Evolutionary conservation across 331 rosid genomes (phyloP), one percentile per base, ranked within the genome.

Genomic region (Erythrophleum ivorense): DNA sequence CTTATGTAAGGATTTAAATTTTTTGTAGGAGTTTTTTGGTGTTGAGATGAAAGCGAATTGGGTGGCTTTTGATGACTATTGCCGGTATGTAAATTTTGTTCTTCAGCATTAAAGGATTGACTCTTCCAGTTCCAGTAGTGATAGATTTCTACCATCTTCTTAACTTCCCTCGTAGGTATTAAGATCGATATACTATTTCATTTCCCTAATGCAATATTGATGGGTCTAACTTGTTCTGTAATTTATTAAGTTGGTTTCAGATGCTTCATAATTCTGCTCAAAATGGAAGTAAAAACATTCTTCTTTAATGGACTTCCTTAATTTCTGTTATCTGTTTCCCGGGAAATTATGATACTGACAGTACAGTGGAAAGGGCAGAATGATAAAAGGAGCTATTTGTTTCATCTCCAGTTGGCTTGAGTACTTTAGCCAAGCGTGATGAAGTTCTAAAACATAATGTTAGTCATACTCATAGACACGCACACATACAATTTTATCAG

Each of bases 21-120:
- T 76, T n/a, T 80, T 45, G 36, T 80, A 93, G 99, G 96, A 79
- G 12, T 91, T 89, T 66, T 79, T 73, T 66, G 87, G 85, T 85
- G 79, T 91, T 45, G 99, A 95, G 86, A 85, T 33, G 86, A 81
- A 80, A 83, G 93, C 91, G 34, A 89, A 88, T 80, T 93, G 97
- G 97, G 70, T 78, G 67, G 97, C 86, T 79, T 93, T 82, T 77
- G 86, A 89, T 81, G 86, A 89, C 78, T 91, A 95, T 88, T 95
- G 94, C 91, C 67, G 91, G 99, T 95, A 86, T 55, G 74, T 29
- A 38, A 68, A 38, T 69, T 71, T 87, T 80, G 41, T 80, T 77
- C 16, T 72, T 52, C n/a, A 64, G 79, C 43, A 71, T 83, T 49
- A 54, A 38, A 68, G 58, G 29, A 72, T 82, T 34, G 43, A 3